Percentiles rank a stretch among this genome's conserved stretches.
Evolutionary conservation across 768 basidiomycete genomes (phyloP).

Genomic region (Podaxis mareebaensis): DNA sequence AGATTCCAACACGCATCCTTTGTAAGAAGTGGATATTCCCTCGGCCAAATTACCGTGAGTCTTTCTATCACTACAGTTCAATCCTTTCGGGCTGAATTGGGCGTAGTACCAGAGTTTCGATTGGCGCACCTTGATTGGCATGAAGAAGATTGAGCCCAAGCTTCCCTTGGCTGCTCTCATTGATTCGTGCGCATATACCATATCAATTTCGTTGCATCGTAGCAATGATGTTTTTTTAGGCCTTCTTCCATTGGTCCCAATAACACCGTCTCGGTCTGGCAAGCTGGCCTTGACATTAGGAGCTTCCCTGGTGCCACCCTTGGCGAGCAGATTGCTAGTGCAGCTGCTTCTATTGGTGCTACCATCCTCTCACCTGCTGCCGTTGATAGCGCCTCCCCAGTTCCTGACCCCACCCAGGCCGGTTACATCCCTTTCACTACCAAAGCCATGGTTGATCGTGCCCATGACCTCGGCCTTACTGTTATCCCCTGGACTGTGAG

Average conservation of each 20-base stretch:
- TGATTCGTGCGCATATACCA: conserved; percentile 47
- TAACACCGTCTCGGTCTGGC: conserved; percentile 59
- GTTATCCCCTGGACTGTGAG: conserved; percentile 79
- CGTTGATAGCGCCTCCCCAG: conserved; percentile 37
- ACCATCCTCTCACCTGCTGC: conserved; percentile 67
- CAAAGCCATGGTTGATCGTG: conserved; percentile 63
- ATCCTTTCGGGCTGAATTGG: not conserved
- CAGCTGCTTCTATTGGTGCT: conserved; percentile 64
- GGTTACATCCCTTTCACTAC: conserved; percentile 63
- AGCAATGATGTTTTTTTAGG: conserved; percentile 25
- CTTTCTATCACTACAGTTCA: not conserved
- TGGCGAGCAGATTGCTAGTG: conserved; percentile 63
- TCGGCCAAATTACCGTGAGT: conserved; percentile 61
- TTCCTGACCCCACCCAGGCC: conserved; percentile 40
- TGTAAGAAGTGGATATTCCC: conserved; percentile 55
- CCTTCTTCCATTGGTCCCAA: conserved; percentile 41
- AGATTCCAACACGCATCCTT: conserved; percentile 61
- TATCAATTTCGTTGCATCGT: not conserved
- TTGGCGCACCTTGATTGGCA: conserved; percentile 72
- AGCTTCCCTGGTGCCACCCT: conserved; percentile 62
- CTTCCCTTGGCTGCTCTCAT: conserved; percentile 66
- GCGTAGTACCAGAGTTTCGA: conserved; percentile 78
- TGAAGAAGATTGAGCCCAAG: conserved; percentile 68
- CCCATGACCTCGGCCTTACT: conserved; percentile 60
- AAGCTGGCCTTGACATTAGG: conserved; percentile 64